Evolutionary conservation across 306 rosid genomes (phyloP).

Genomic region (Corylus avellana): DNA sequence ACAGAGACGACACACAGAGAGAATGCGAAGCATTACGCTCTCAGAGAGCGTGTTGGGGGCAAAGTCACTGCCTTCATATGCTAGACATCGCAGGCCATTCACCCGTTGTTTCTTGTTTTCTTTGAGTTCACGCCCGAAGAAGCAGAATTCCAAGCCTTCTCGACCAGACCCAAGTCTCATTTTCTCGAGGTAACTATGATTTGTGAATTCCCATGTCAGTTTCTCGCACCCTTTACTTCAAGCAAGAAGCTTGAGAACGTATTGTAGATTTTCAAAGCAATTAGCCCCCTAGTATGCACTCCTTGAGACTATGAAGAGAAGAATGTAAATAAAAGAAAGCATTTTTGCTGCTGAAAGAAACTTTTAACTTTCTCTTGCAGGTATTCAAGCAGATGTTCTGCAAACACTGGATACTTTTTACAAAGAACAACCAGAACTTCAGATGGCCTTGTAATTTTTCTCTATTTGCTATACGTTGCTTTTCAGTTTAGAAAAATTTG

Average conservation of each 20-base stretch:
- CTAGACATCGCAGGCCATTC: conserved; percentile 44
- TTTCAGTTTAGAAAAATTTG: not conserved
- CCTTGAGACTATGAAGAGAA: not conserved
- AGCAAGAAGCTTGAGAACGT: not conserved
- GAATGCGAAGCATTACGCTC: conserved; percentile 62
- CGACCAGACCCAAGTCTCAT: conserved; percentile 30
- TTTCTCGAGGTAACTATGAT: conserved; percentile 36
- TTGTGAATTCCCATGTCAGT: not conserved
- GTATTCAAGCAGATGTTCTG: conserved; percentile 28
- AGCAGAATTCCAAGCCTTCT: conserved; percentile 35
- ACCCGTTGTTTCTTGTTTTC: conserved; percentile 34
- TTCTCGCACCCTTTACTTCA: not conserved
- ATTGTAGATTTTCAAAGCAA: not conserved
- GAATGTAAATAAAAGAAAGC: not conserved
- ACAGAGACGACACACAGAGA: conserved; percentile 7
- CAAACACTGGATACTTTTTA: conserved; percentile 30
- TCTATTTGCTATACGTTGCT: not conserved
- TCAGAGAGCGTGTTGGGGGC: conserved; percentile 37
- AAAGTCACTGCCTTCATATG: conserved; percentile 38
- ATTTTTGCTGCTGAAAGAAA: conserved; percentile 14
- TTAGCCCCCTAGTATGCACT: not conserved
- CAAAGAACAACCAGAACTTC: conserved; percentile 29
- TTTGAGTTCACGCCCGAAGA: conserved; percentile 33
- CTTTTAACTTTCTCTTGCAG: conserved; percentile 35
- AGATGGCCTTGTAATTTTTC: conserved; percentile 36